Evolutionary conservation across 2,329 filamentous ascomycete species (phyloP), one percentile per base, ranked within the genome.

Genomic region (Fusarium sacchari): DNA sequence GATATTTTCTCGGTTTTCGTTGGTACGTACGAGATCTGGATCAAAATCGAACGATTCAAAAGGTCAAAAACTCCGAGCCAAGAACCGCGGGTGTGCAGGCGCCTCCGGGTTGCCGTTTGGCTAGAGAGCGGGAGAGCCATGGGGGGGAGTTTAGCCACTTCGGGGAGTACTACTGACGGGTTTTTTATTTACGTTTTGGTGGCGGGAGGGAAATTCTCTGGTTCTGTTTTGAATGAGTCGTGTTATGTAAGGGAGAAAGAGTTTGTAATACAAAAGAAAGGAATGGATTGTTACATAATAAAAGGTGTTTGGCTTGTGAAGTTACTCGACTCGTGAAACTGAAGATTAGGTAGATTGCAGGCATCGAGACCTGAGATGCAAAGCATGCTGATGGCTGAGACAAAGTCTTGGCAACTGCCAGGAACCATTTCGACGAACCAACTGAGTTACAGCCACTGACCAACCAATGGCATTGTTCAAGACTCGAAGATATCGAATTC

Each of bases 81-180:
- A 42, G 47, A 56, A 28, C n/a, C 37, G 28, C 46, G 26, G 47
- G 36, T 30, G 36, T 17, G n/a, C 28, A 18, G 46, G 14, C 46
- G 28, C 37, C 47, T 56, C 24, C 47, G 36, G 49, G 18, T 24
- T 34, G 20, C 56, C 47, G 50, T n/a, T 67, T 60, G 37, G 28
- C 64, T 57, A 60, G 34, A 55, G 32, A 28, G 37, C 58, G 58
- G 58, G 58, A 60, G 47, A 60, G 47, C 20, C 36, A 14, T 55
- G 28, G 28, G 28, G 28, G 28, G 24, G n/a, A 22, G 24, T 47
- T 47, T 36, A 60, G 36, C 46, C 28, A 52, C 9, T 22, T 40
- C n/a, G 34, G 26, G 44, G 26, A 8, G 13, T 24, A 40, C 24
- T 47, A 30, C 18, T 24, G 44, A 53, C 17, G 18, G 34, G 34